Percentiles rank a stretch among this genome's conserved stretches.
These are phyloP conservation scores for Zygoascus flipseniorum DNA, from an alignment of 805 yeast species.

Conservation along the genomic window DNA sequence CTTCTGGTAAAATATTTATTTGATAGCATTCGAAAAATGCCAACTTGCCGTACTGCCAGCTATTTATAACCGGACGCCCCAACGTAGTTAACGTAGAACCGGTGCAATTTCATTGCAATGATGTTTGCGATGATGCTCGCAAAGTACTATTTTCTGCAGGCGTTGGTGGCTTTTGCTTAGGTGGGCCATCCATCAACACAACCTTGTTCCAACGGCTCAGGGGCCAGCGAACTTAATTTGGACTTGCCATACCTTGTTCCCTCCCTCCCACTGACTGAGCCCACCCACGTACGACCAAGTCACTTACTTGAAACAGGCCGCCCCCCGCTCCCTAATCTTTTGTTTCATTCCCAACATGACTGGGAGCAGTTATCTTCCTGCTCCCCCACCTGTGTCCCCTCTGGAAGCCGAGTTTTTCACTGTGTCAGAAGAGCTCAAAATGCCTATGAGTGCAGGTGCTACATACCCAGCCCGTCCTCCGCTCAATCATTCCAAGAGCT, in stretches of 20 bases:
- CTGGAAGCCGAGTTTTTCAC: conserved; percentile 18
- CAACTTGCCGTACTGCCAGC: no score
- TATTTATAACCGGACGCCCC: no score
- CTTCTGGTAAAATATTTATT: no score
- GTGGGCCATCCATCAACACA: no score
- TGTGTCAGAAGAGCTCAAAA: conserved; percentile 3
- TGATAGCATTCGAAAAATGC: no score
- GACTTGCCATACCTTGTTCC: neutral
- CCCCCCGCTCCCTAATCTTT: neutral
- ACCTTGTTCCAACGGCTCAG: no score
- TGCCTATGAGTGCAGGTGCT: neutral
- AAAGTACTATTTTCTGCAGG: no score
- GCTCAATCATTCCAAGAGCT: conserved; percentile 1
- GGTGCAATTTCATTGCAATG: no score
- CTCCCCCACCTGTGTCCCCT: conserved; percentile 23
- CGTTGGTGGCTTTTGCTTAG: no score
- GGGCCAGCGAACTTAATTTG: neutral
- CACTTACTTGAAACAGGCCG: neutral
- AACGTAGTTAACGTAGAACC: no score
- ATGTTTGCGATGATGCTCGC: no score
- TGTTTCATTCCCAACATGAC: neutral
- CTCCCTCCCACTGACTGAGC: neutral
- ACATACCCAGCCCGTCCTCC: conserved; percentile 4
- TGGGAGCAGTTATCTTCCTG: conserved; percentile 16
- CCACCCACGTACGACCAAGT: neutral